phyloP scores from a whole-genome alignment of 2,329 filamentous ascomycete genomes.

The Colletotrichum sp. region DNA sequence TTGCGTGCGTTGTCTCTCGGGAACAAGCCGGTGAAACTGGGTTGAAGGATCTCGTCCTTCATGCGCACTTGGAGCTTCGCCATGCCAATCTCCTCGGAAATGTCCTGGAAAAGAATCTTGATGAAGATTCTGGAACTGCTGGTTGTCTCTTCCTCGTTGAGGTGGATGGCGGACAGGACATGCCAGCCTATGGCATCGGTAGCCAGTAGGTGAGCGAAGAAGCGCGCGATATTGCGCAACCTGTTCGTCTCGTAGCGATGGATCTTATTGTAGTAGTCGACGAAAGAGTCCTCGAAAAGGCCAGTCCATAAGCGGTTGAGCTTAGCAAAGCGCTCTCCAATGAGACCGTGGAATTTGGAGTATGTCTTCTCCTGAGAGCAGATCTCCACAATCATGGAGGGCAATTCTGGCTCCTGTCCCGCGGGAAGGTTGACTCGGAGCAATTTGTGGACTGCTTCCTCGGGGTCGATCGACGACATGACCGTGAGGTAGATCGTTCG shows the following conservation, averaged over 20 bases:
- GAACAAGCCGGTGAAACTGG: slow-evolving; percentile 85
- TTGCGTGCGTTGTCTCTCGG: slow-evolving; percentile 88
- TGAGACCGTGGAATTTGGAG: slow-evolving; percentile 94
- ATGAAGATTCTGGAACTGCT: slow-evolving; percentile 97
- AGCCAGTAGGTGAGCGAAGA: slow-evolving; percentile 91
- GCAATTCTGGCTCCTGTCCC: slow-evolving; percentile 87
- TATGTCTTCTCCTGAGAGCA: slow-evolving; percentile 97
- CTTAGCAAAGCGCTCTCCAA: slow-evolving; percentile 94
- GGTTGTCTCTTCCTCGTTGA: slow-evolving; percentile 97
- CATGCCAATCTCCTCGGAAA: slow-evolving; percentile 86
- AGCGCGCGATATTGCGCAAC: slow-evolving; percentile 90
- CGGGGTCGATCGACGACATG: slow-evolving; percentile 94
- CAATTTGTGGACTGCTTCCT: slow-evolving; percentile 96
- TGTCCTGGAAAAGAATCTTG: slow-evolving; percentile 95
- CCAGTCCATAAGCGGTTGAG: slow-evolving; percentile 95
- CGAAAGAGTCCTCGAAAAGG: slow-evolving; percentile 88
- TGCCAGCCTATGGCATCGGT: slow-evolving; percentile 94
- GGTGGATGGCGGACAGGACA: slow-evolving; percentile 79
- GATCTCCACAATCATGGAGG: slow-evolving; percentile 96
- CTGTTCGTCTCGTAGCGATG: slow-evolving; percentile 97
- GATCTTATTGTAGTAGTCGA: slow-evolving; percentile 95
- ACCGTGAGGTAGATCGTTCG: slow-evolving; percentile 97
- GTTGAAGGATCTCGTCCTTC: slow-evolving; percentile 77
- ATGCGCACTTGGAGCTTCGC: slow-evolving; percentile 77
- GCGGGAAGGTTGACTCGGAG: slow-evolving; percentile 90